Conservation (phyloP, 495 filamentous ascomycete species). For the Xylaria curta region DNA sequence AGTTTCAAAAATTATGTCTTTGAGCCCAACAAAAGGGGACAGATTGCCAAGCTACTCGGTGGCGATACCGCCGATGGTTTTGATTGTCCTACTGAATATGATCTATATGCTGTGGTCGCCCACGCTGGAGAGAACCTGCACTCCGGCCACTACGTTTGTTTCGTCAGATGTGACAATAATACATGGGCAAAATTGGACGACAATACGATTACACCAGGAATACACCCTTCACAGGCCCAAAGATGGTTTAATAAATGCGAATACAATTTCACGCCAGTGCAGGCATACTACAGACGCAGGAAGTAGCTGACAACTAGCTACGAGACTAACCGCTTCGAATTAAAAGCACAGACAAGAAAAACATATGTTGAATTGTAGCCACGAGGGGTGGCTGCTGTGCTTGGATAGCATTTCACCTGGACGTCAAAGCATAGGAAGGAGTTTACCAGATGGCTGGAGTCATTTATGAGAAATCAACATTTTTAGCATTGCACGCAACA, state of each 20-base stretch:
- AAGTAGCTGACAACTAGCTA: neutral
- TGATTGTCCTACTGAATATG: conserved; percentile 43
- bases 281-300: conserved; percentile 35
- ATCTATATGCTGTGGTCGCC: conserved; percentile 53
- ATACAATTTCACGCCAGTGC: conserved; percentile 19
- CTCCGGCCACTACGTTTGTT: conserved; percentile 54
- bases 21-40: conserved; percentile 10
- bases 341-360: neutral
- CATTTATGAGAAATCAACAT: neutral
- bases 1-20: neutral
- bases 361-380: conserved; percentile 1
- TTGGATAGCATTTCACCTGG: conserved; percentile 15
- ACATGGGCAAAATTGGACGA: conserved; percentile 49
- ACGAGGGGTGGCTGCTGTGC: neutral
- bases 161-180: conserved; percentile 38
- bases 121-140: conserved; percentile 39
- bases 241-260: neutral
- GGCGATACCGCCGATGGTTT: conserved; percentile 7
- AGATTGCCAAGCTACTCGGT: conserved; percentile 19
- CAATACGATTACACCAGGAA: conserved; percentile 7
- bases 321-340: neutral
- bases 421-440: conserved; percentile 5
- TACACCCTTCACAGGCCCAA: neutral
- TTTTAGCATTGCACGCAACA: neutral
- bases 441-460: neutral